These are phyloP conservation scores for Penicillium cataractarum DNA, from an alignment of 495 filamentous ascomycete species.

Conservation along the genomic window DNA sequence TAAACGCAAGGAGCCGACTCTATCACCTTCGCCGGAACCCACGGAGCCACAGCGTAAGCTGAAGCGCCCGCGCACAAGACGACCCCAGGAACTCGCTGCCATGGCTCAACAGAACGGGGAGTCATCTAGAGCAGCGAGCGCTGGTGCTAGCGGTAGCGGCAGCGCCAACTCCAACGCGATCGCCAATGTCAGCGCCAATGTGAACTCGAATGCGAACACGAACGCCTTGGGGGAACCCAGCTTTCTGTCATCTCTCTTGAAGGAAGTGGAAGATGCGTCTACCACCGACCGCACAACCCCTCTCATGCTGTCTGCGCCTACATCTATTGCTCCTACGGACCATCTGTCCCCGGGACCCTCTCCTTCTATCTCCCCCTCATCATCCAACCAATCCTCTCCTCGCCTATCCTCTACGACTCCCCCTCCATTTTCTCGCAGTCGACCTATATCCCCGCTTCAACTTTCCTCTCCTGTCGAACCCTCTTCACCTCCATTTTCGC, in stretches of 20 bases:
- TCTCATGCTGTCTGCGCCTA: conserved; percentile 47
- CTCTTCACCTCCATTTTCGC: conserved; percentile 62
- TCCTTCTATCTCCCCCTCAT: conserved; percentile 70
- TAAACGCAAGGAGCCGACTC: conserved; percentile 80
- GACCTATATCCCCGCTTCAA: conserved; percentile 68
- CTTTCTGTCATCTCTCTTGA: conserved; percentile 82
- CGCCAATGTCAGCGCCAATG: not conserved
- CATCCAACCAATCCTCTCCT: conserved; percentile 69
- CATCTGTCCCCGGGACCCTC: conserved; percentile 59
- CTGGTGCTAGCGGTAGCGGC: conserved; percentile 28
- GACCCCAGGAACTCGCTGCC: conserved; percentile 52
- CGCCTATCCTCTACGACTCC: conserved; percentile 73
- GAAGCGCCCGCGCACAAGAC: conserved; percentile 79
- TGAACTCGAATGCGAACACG: not conserved
- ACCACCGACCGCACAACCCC: conserved; percentile 56
- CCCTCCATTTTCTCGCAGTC: conserved; percentile 62
- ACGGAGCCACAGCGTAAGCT: conserved; percentile 72
- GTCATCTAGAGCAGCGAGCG: conserved; percentile 44
- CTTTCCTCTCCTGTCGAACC: conserved; percentile 67
- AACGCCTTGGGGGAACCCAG: conserved; percentile 49
- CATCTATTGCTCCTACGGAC: conserved; percentile 48
- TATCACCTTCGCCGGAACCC: conserved; percentile 68
- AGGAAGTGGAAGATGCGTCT: conserved; percentile 79
- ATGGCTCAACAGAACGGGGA: conserved; percentile 49
- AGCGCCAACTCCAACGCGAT: not conserved